Evolutionary conservation across 2,329 filamentous ascomycete species (phyloP), one percentile per base, ranked within the genome.

Genomic region (Orbilia quercus): DNA sequence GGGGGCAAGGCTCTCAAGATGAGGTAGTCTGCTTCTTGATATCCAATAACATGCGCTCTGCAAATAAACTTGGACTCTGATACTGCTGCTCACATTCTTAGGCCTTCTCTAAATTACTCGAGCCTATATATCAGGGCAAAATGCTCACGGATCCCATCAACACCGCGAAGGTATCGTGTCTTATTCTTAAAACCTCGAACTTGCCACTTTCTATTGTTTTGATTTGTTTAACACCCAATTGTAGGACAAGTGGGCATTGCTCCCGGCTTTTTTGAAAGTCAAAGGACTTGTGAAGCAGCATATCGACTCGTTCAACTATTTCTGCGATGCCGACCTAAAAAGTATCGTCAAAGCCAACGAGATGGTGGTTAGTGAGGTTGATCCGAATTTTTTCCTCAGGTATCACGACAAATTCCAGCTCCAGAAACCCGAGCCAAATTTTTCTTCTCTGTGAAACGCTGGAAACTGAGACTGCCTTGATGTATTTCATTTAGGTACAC

Each of bases 241-340:
- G 7, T 22, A 90, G 79, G 95, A 99, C 83, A 99, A 99, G 84
- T 97, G 94, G 87, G 96, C 98, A 80, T 85, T 99, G 44, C 83
- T 99, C 25, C 96, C 95, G 0, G 95, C 95, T n/a, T 99, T 99
- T 81, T 84, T 99, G 70, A 97, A 97, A 81, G 93, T 97, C 78
- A 99, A 99, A 82, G 93, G 93, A 66, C 84, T 97, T 66, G 93
- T 97, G 59, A 97, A 97, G 81, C 94, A 98, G 84, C 93, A 97
- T 81, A 94, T 96, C 79, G 96, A 99, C 83, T 98, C 95, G 22
- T 99, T 96, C 85, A 97, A 99, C 82, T 96, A 95, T 82, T 98
- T 99, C 78, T 90, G 97, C 76, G 92, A 99, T 77, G 90, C 96
- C 65, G 93, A 98, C 80, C 89, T 99, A 80, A 96, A 96, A 82